A percentile compares a stretch with the other conserved stretches of the same genome.
Conservation (phyloP, 2,329 filamentous ascomycete genomes). For the Penicillium sp. region DNA sequence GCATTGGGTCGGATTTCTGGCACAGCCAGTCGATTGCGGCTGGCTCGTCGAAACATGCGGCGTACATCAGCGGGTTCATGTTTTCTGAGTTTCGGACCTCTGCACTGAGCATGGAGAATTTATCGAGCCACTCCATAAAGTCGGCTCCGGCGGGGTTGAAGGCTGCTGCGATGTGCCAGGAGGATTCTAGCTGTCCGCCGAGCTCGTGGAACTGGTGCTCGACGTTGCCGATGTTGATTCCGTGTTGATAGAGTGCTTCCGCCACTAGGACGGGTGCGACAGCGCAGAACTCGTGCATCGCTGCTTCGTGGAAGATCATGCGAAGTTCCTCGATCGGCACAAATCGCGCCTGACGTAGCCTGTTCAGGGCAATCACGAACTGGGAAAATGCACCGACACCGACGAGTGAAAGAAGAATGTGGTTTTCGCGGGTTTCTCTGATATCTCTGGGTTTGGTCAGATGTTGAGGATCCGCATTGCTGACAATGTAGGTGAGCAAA, state of each 20-base stretch:
- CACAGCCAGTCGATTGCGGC: slow-evolving; percentile 3
- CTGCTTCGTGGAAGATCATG: slow-evolving; percentile 2
- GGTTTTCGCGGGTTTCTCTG: neutral
- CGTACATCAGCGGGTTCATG: slow-evolving; percentile 6
- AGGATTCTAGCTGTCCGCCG: slow-evolving; percentile 5
- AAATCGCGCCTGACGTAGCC: neutral
- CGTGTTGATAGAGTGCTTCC: neutral
- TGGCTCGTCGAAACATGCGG: slow-evolving; percentile 4
- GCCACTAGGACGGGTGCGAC: neutral
- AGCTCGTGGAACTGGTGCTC: slow-evolving; percentile 2
- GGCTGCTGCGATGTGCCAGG: slow-evolving; percentile 10
- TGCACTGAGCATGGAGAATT: slow-evolving; percentile 2
- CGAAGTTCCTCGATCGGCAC: neutral
- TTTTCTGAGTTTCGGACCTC: neutral
- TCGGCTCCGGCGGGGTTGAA: slow-evolving; percentile 2
- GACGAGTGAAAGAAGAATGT: neutral
- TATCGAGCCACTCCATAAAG: neutral
- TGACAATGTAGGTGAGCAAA: slow-evolving; percentile 1
- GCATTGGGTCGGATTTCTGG: neutral
- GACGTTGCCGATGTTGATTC: slow-evolving; percentile 6
- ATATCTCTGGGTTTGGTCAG: slow-evolving; percentile 1
- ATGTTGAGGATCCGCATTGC: neutral
- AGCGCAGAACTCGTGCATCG: slow-evolving; percentile 4
- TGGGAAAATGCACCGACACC: neutral
- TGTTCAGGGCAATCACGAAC: neutral